Base-by-base conservation (phyloP, 176 grass and related monocot species). In the Oryza australiensis region DNA sequence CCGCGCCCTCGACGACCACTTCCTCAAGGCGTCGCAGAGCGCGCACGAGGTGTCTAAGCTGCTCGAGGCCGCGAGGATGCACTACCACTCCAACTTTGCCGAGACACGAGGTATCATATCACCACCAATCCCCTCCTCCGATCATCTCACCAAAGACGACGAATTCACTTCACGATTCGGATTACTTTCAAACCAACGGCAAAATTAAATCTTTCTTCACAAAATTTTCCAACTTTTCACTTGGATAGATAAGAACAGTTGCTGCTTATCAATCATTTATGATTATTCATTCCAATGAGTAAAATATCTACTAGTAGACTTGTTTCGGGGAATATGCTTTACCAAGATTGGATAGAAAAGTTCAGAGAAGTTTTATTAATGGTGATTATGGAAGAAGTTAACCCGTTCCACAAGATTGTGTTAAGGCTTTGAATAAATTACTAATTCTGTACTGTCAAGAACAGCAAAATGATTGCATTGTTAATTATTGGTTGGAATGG, bases 21-120 rank as follows among this genome's bases (percentile, higher is more conserved):
- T 99, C 80, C 62, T 99, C 42, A 83, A 70, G 85, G 93, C 93
- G 35, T 99, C 87, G 0, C 68, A 91, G 70, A 88, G 91, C 77
- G 80, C 96, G 60, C 93, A 94, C 72, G 83, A 95, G 7, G 96
- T 99, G 55, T 91, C 90, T 38, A 99, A 95, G 87, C 76, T 91
- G 85, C 91, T 99, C 12, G 96, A 99, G 89, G 91, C 90, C 2
- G 88, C 93, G 7, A 51, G 91, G 78, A 88, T 99, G 93, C 93
- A 99, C 65, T 99, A 95, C 69, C 96, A 99, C 83, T 99, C 96
- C 26, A 95, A 99, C 60, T 99, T 99, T 70, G 85, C 93, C 18
- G 89, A 93, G 57, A 94, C 62, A 6, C 60, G 89, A 92, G 96
- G 96, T 90, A 93, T n/a, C n/a, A n/a, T n/a, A 2, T 3, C n/a